Evolutionary conservation across 1,284 basidiomycete genomes (phyloP), one percentile per base, ranked within the genome.

Genomic region (Trichosporon sp.): DNA sequence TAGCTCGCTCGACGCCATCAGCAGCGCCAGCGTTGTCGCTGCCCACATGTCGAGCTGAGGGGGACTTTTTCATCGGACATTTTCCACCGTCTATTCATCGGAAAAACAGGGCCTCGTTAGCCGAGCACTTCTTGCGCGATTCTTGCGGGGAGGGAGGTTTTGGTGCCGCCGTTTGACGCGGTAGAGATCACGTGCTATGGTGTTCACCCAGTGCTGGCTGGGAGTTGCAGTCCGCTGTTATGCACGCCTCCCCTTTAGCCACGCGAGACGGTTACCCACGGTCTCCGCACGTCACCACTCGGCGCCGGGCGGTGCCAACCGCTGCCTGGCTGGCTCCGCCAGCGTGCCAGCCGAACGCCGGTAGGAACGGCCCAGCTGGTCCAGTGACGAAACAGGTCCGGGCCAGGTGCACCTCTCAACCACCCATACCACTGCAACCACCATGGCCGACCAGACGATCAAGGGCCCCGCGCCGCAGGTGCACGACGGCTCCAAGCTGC

Each of bases 401-500:
- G 47, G 6, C 7, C 44, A 11, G 4, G 3, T 4, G 18, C 12
- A 13, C 21, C 27, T 13, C 56, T n/a, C 27, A 60, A 9, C 29
- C 29, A 60, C 56, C 23, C 27, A 23, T 42, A 25, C n/a, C 23
- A 12, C 25, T 11, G 21, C 63, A 3, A 53, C 18, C 58, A 77
- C 21, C 72, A 83, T 81, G 80, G 76, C 81, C 38, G 82, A 83
- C 78, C 76, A 80, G 71, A 83, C 82, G 1, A 79, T 95, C 87
- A 96, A 96, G 85, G 92, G 92, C 64, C 86, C 88, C 38, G 87
- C 90, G 60, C 81, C 87, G 66, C 85, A 85, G 51, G 83, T 87
- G 60, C 87, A 89, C 85, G 92, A 96, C 77, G 93, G 93, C 65
- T 90, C 92, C 2, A 74, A 86, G 53, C 86, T 95, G 71, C 89